Evolutionary conservation across 163 green algal genomes (phyloP).

Genomic region (Chloromonas sp.): DNA sequence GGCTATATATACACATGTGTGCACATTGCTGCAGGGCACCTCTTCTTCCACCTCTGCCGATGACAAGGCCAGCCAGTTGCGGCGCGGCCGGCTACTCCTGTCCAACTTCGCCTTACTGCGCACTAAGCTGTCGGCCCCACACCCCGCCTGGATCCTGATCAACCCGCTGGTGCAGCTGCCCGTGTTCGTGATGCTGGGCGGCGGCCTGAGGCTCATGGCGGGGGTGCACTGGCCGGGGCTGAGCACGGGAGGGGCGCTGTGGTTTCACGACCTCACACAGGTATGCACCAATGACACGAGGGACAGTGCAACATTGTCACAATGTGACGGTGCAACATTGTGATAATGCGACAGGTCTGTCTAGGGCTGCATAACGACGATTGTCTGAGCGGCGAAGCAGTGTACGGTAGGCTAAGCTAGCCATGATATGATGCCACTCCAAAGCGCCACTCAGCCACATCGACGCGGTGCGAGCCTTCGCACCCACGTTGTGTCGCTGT

Average conservation of each 20-base stretch:
- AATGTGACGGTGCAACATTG: no score
- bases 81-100: constrained; percentile 11
- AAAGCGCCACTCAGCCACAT: no score
- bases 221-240: constrained; percentile 52
- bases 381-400: no score
- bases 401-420: neutral
- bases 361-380: no score
- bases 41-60: no score
- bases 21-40: no score
- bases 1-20: no score
- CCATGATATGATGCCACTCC: neutral
- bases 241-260: constrained; percentile 47
- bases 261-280: constrained; percentile 71
- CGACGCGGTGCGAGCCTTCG: no score
- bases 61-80: no score
- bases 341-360: no score
- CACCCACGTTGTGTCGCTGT: no score
- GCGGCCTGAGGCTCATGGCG: constrained; percentile 23
- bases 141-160: constrained; percentile 57
- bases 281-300: neutral
- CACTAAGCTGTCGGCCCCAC: constrained; percentile 35
- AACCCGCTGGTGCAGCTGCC: constrained; percentile 38
- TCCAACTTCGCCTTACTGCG: constrained; percentile 39
- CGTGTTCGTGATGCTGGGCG: constrained; percentile 22
- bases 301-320: neutral